These are phyloP conservation scores for Camellia oleifera DNA, from an alignment of 179 eudicot genomes.

Conservation along the genomic window DNA sequence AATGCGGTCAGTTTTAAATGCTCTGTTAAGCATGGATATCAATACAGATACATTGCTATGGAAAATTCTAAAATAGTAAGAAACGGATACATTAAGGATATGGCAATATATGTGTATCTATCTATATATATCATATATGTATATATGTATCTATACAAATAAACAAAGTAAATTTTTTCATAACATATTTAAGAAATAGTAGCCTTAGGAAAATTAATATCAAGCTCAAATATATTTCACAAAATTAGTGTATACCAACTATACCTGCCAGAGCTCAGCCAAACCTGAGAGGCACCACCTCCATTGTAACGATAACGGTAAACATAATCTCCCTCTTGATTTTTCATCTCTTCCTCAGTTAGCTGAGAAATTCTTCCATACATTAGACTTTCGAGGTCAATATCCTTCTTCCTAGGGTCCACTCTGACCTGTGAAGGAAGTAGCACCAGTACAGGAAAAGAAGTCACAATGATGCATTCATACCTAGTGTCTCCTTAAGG, in stretches of 20 bases:
- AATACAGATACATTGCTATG: too few relatives aligned
- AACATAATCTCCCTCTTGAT: conserved; percentile 88
- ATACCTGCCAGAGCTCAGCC: conserved; percentile 98
- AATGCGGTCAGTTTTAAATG: too few relatives aligned
- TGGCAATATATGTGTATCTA: too few relatives aligned
- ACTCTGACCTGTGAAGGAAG: conserved; percentile 70
- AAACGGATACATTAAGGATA: too few relatives aligned
- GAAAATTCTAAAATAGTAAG: too few relatives aligned
- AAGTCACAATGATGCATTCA: conserved; percentile 3
- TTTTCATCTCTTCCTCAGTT: conserved; percentile 77
- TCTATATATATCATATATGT: too few relatives aligned
- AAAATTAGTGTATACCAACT: conserved; percentile 3
- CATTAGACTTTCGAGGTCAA: conserved; percentile 77
- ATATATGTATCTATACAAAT: too few relatives aligned
- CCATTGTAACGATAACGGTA: conserved; percentile 95
- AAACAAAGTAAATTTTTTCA: too few relatives aligned
- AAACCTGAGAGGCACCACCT: conserved; percentile 99
- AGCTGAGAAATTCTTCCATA: conserved; percentile 53
- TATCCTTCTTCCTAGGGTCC: conserved; percentile 89
- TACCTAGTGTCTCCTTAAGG: neutral
- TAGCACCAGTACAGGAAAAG: conserved; percentile 18
- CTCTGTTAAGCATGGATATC: too few relatives aligned
- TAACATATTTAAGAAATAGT: neutral
- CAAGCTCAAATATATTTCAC: neutral
- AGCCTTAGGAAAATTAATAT: neutral